A percentile compares a stretch with the other conserved stretches of the same genome.
Conservation (phyloP, 208 protist species). For the Crithidia expoeki region DNA sequence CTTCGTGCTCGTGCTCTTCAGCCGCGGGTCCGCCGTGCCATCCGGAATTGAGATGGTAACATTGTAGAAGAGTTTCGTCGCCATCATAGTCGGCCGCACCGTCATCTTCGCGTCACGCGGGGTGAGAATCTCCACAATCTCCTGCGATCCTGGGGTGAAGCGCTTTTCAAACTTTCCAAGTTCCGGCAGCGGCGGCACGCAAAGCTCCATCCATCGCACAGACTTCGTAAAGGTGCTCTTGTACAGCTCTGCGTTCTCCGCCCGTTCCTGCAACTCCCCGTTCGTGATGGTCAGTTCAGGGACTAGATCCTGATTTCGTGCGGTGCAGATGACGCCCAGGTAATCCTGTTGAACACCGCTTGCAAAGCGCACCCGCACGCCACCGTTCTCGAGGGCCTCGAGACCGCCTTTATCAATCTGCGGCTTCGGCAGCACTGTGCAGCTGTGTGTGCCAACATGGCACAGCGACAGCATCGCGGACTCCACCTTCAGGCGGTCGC, state of each 20-base stretch:
- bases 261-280: slow-evolving; percentile 83
- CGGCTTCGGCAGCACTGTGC: slow-evolving; percentile 81
- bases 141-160: slow-evolving; percentile 91
- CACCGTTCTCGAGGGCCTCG: slow-evolving; percentile 78
- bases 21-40: slow-evolving; percentile 73
- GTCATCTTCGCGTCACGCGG: slow-evolving; percentile 91
- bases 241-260: slow-evolving; percentile 82
- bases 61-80: slow-evolving; percentile 92
- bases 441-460: slow-evolving; percentile 80
- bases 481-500: slow-evolving; percentile 87
- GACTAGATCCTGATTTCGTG: slow-evolving; percentile 69
- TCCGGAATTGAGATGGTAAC: slow-evolving; percentile 90
- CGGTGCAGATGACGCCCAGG: slow-evolving; percentile 88
- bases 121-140: slow-evolving; percentile 90
- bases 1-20: slow-evolving; percentile 86
- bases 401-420: slow-evolving; percentile 78
- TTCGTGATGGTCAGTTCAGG: slow-evolving; percentile 86
- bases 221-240: slow-evolving; percentile 65
- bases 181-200: slow-evolving; percentile 87
- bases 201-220: slow-evolving; percentile 89
- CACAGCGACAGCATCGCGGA: slow-evolving; percentile 85
- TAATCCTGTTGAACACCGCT: slow-evolving; percentile 86
- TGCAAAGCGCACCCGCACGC: slow-evolving; percentile 85
- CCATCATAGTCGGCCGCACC: slow-evolving; percentile 92
- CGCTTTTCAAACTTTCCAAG: slow-evolving; percentile 85